A percentile compares a stretch with the other conserved stretches of the same genome.
Evolutionary conservation across 2,329 filamentous ascomycete genomes (phyloP).

Genomic region (Colletotrichum eremochloae): DNA sequence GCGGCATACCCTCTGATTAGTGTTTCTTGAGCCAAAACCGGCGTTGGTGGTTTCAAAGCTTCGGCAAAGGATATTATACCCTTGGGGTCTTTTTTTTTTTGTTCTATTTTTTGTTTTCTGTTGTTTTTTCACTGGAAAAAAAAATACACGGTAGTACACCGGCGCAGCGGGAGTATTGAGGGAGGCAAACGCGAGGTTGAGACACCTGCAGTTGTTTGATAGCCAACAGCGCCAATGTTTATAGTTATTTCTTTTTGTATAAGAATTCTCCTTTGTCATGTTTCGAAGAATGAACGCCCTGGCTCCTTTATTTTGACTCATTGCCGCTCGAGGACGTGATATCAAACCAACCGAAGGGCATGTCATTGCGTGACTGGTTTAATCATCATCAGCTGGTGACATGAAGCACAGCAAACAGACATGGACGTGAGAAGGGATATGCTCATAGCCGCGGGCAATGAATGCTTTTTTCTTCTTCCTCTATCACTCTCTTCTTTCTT

Average conservation of each 20-base stretch:
- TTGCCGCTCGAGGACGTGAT: background rate
- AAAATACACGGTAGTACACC: conserved; percentile 1
- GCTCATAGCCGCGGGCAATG: no score
- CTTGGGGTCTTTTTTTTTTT: conserved; percentile 4
- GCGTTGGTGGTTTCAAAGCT: conserved; percentile 18
- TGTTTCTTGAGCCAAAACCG: background rate
- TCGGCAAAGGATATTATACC: conserved; percentile 18
- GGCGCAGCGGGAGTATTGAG: conserved; percentile 9
- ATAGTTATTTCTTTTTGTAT: background rate
- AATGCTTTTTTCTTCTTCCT: no score
- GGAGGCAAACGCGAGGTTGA: background rate
- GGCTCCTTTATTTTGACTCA: background rate
- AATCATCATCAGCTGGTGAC: background rate
- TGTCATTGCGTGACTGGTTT: background rate
- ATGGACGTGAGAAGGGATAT: background rate
- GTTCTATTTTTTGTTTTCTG: no score
- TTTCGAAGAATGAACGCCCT: background rate
- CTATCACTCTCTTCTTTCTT: no score
- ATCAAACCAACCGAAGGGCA: background rate
- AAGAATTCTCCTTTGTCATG: background rate
- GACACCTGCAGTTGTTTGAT: background rate
- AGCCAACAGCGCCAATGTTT: background rate
- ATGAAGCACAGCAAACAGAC: background rate
- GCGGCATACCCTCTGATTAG: background rate
- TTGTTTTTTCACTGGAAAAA: conserved; percentile 2